A percentile compares a stretch with the other conserved stretches of the same genome.
phyloP scores from a whole-genome alignment of 1,139 yeast species.

The Yamadazyma atmosphaerica region DNA sequence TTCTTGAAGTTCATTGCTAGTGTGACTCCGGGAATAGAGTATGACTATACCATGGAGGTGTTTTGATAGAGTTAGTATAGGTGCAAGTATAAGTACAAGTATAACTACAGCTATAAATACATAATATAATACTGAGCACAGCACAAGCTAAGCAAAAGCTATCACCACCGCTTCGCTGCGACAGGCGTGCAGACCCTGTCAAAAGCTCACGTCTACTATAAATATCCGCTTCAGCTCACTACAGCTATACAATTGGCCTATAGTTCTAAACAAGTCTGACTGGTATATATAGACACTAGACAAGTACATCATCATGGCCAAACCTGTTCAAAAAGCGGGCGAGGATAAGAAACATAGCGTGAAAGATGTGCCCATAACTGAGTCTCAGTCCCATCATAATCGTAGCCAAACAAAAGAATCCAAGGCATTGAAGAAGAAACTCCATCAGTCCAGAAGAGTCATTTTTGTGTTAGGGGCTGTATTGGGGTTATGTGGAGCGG shows the following conservation, averaged over 20 bases:
- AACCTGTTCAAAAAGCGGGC: constrained; percentile 5
- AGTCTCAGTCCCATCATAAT: constrained; percentile 1
- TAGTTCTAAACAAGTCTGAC: too few species aligned
- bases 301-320: constrained; percentile 11
- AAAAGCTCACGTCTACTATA: too few species aligned
- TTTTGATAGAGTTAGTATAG: constrained; percentile 43
- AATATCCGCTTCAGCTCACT: too few species aligned
- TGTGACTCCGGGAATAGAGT: constrained; percentile 96
- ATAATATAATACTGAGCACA: too few species aligned
- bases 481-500: constrained; percentile 66
- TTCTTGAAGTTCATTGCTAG: constrained; percentile 93
- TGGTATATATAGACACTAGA: too few species aligned
- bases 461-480: constrained; percentile 60
- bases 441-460: constrained; percentile 46
- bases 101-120: too few species aligned
- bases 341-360: neutral
- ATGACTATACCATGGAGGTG: constrained; percentile 95
- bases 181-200: neutral
- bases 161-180: too few species aligned
- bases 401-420: constrained; percentile 8
- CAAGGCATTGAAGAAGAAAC: constrained; percentile 19
- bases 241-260: too few species aligned
- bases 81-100: neutral
- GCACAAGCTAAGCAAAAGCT: too few species aligned
- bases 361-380: constrained; percentile 7